Conservation (phyloP, 208 protist genomes). For the Wallacemonas sp. region DNA sequence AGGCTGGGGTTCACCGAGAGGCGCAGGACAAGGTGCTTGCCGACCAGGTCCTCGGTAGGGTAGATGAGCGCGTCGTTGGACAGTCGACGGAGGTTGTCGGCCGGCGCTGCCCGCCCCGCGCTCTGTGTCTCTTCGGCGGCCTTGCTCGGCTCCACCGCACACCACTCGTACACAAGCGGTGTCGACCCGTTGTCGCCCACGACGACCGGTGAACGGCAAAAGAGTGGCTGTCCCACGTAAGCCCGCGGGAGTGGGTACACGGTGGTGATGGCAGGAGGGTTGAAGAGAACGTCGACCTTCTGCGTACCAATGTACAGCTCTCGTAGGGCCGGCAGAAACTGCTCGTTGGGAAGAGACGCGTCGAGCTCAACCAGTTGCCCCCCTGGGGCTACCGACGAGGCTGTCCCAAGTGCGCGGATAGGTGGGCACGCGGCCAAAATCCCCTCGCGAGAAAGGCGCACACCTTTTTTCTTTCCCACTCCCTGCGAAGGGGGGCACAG, state of each 20-base stretch:
- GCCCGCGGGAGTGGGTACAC: conserved; percentile 46
- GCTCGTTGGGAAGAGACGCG: conserved; percentile 39
- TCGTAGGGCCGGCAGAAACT: conserved; percentile 55
- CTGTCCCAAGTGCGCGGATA: conserved; percentile 38
- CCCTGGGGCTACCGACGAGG: background rate
- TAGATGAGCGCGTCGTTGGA: conserved; percentile 49
- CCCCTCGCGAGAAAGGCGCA: conserved; percentile 36
- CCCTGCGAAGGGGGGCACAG: conserved; percentile 33
- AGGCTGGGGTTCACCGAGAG: conserved; percentile 33
- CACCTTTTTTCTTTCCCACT: conserved; percentile 19
- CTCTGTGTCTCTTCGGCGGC: background rate
- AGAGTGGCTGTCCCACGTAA: conserved; percentile 71
- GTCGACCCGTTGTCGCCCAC: conserved; percentile 40
- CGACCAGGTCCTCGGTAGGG: conserved; percentile 45
- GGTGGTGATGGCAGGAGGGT: conserved; percentile 74
- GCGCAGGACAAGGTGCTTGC: conserved; percentile 54
- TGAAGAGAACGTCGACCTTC: conserved; percentile 56
- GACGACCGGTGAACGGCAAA: conserved; percentile 30
- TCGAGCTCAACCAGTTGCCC: conserved; percentile 37
- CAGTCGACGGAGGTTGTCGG: conserved; percentile 21
- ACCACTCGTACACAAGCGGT: conserved; percentile 75
- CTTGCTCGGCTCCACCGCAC: conserved; percentile 11
- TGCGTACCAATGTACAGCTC: conserved; percentile 42
- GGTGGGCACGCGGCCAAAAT: conserved; percentile 47
- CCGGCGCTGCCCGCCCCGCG: background rate